Percentiles rank a stretch among this genome's conserved stretches.
phyloP scores from a whole-genome alignment of 331 rosid species.

The Quercus lobata region DNA sequence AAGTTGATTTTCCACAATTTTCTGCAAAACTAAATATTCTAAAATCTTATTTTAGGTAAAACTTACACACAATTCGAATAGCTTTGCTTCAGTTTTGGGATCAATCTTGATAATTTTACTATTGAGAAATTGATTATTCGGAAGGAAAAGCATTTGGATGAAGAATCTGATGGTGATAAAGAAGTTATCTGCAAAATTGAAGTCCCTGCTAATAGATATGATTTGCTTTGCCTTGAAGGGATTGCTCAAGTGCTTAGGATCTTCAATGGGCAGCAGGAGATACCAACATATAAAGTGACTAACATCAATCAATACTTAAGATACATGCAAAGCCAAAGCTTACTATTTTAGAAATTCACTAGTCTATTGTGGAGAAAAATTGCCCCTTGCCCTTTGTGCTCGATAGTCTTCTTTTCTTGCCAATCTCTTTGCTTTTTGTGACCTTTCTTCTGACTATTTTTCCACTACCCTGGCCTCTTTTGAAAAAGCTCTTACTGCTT shows the following conservation, averaged over 20 bases:
- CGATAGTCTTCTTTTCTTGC: too few species aligned
- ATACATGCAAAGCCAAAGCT: constrained; percentile 92
- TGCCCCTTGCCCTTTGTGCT: too few species aligned
- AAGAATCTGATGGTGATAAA: constrained; percentile 63
- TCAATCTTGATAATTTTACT: constrained; percentile 89
- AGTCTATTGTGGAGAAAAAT: background rate
- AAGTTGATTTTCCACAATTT: too few species aligned
- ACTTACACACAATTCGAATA: constrained; percentile 53
- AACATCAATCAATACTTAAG: constrained; percentile 53
- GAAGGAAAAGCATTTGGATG: constrained; percentile 84
- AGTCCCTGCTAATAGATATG: constrained; percentile 90
- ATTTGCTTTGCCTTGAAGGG: constrained; percentile 93
- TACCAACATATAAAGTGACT: constrained; percentile 58
- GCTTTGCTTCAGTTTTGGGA: constrained; percentile 80
- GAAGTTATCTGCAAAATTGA: constrained; percentile 89
- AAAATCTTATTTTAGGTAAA: too few species aligned
- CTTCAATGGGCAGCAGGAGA: constrained; percentile 52
- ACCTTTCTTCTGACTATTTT: too few species aligned
- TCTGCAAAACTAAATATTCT: too few species aligned
- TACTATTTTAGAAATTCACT: background rate
- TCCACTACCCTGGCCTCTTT: too few species aligned
- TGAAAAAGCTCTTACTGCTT: too few species aligned
- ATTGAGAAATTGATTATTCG: constrained; percentile 78
- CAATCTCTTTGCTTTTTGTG: too few species aligned
- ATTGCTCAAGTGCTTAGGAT: constrained; percentile 80